A percentile compares a stretch with the other conserved stretches of the same genome.
phyloP scores from a whole-genome alignment of 2,329 filamentous ascomycete genomes.

The Colletotrichum euphorbiae region DNA sequence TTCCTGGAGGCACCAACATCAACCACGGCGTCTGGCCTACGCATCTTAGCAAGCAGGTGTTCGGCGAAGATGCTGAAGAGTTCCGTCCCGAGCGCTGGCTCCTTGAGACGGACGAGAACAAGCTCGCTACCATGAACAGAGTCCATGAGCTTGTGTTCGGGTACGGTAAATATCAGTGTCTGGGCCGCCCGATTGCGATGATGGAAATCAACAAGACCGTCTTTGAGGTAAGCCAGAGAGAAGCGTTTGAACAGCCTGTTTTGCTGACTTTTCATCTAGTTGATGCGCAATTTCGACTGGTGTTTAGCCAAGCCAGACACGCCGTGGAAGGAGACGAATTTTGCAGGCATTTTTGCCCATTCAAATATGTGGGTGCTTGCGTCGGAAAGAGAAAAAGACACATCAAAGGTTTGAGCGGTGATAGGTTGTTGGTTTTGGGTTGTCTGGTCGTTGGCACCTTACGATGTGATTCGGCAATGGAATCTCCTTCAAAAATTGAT shows the following conservation, averaged over 20 bases:
- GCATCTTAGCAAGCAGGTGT: constrained; percentile 66
- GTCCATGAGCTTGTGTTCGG: constrained; percentile 59
- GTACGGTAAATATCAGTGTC: constrained; percentile 56
- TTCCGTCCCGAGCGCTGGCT: constrained; percentile 71
- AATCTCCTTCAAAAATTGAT: too few relatives aligned
- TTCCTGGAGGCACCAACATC: constrained; percentile 44
- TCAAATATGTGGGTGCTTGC: constrained; percentile 39
- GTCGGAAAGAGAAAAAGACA: constrained; percentile 12
- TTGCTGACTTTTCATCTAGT: constrained; percentile 4
- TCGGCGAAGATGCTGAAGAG: constrained; percentile 65
- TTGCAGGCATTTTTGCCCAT: constrained; percentile 29
- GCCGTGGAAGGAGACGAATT: constrained; percentile 38
- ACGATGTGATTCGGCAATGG: too few relatives aligned
- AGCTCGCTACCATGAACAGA: constrained; percentile 50
- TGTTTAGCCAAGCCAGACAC: constrained; percentile 36
- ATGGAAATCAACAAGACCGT: constrained; percentile 62
- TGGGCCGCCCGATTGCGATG: constrained; percentile 60
- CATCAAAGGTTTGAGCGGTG: background rate
- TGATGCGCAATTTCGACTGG: constrained; percentile 41
- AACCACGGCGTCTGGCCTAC: constrained; percentile 47
- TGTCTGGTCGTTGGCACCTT: too few relatives aligned
- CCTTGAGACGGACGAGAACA: constrained; percentile 51
- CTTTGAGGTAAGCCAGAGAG: constrained; percentile 54
- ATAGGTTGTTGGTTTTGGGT: too few relatives aligned
- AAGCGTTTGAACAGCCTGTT: accelerated